Conservation (phyloP, 1,139 yeast genomes). For the Pneumocystis oryctolagi region DNA sequence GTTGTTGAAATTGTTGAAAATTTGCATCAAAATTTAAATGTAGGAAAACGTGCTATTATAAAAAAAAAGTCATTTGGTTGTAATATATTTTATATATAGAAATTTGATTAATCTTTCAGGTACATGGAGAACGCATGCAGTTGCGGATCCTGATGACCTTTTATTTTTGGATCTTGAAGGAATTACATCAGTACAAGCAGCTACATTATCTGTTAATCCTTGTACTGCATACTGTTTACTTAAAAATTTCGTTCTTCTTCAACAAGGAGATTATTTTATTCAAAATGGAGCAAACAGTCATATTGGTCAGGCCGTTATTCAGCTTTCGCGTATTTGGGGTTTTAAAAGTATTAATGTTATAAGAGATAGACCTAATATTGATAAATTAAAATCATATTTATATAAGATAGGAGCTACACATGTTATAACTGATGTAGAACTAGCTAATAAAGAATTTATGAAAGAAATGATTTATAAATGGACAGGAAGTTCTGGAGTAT, state of each 20-base stretch:
- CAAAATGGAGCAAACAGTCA: constrained; percentile 96
- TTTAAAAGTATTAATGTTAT: constrained; percentile 74
- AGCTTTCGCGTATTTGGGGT: constrained; percentile 65
- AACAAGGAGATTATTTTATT: constrained; percentile 76
- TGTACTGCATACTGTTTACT: constrained; percentile 85
- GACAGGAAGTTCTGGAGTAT: constrained; percentile 30
- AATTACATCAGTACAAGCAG: constrained; percentile 42
- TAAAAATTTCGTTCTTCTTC: constrained; percentile 47
- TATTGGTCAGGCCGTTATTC: constrained; percentile 88
- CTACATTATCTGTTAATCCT: constrained; percentile 84
- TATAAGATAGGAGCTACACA: constrained; percentile 61
- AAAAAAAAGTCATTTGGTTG: constrained; percentile 58
- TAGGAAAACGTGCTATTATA: constrained; percentile 92
- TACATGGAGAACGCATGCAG: constrained; percentile 84
- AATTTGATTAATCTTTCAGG: neutral
- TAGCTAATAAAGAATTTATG: constrained; percentile 51
- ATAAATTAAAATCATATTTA: constrained; percentile 45
- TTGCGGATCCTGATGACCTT: constrained; percentile 28
- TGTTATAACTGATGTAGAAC: constrained; percentile 80
- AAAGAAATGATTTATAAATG: constrained; percentile 40
- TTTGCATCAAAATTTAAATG: constrained; percentile 38
- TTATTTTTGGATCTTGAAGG: constrained; percentile 29
- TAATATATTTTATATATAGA: neutral
- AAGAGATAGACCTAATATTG: constrained; percentile 67
- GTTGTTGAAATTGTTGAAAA: constrained; percentile 65